These are phyloP conservation scores for Tilletia walkeri DNA, from an alignment of 1,284 basidiomycete species.

Conservation along the genomic window DNA sequence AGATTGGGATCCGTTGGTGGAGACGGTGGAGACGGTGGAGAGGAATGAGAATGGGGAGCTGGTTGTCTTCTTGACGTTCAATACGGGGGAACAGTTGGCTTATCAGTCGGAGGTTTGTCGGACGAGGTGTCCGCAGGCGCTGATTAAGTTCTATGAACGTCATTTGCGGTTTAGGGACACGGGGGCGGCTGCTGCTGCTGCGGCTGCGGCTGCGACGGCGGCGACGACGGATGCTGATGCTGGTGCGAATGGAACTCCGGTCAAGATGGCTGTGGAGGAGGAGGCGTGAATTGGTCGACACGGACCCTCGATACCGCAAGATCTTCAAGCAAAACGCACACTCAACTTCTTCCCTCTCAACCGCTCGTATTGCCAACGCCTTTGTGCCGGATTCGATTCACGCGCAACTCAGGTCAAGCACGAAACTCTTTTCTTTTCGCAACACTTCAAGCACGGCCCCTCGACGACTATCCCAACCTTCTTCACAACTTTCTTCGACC, in stretches of 20 bases:
- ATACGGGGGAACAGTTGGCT: constrained; percentile 22
- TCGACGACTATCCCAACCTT: too few relatives aligned
- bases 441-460: too few relatives aligned
- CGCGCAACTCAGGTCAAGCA: too few relatives aligned
- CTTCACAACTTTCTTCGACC: too few relatives aligned
- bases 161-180: constrained; percentile 31
- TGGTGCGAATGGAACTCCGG: not conserved
- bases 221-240: not conserved
- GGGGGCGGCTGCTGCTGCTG: not conserved
- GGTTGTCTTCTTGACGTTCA: constrained; percentile 32
- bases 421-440: too few relatives aligned
- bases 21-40: constrained; percentile 33
- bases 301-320: too few relatives aligned
- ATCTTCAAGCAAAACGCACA: too few relatives aligned
- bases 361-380: too few relatives aligned
- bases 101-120: constrained; percentile 32
- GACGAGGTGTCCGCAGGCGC: constrained; percentile 37
- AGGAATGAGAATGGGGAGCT: constrained; percentile 30
- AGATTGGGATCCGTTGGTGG: constrained; percentile 42
- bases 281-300: too few relatives aligned
- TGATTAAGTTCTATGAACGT: constrained; percentile 37
- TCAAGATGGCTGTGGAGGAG: too few relatives aligned
- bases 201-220: not conserved
- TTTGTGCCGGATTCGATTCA: too few relatives aligned
- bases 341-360: too few relatives aligned